Conservation (phyloP, 2,329 filamentous ascomycete species). For the Arthrobotrys conoides region DNA sequence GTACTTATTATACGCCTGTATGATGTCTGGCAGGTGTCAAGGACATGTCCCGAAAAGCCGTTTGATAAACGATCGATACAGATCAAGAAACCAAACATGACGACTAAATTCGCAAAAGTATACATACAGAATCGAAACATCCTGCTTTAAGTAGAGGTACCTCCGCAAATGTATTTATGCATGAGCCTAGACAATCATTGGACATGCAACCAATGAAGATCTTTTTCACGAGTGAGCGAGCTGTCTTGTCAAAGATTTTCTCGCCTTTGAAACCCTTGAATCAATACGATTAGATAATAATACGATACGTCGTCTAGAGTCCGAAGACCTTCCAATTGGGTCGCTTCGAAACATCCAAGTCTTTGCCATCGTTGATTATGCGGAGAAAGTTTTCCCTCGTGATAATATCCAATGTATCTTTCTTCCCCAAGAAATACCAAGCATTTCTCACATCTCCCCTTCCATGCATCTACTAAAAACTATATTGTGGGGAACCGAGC, state of each 20-base stretch:
- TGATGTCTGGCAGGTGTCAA: not conserved
- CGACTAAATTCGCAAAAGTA: too few relatives aligned
- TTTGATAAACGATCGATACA: conserved; percentile 17
- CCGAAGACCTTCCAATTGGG: conserved; percentile 14
- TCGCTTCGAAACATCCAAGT: not conserved
- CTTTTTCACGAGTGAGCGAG: conserved; percentile 18
- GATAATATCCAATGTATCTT: not conserved
- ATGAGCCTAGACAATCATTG: conserved; percentile 3
- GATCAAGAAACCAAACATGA: conserved; percentile 2
- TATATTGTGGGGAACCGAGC: conserved; percentile 50
- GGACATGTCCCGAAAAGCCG: conserved; percentile 26
- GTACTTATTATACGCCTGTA: not conserved
- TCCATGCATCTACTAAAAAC: conserved; percentile 27
- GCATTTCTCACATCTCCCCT: conserved; percentile 24
- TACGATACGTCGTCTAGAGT: not conserved
- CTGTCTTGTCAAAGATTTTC: conserved; percentile 28
- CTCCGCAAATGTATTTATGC: not conserved
- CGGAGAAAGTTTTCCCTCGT: conserved; percentile 1
- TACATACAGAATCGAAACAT: not conserved
- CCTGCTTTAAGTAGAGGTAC: not conserved
- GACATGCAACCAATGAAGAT: conserved; percentile 22
- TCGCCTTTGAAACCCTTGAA: not conserved
- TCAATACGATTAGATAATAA: conserved; percentile 4
- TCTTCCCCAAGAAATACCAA: conserved; percentile 33
- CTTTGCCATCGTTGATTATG: not conserved